Evolutionary conservation across 164 flowering plant species (phyloP), one percentile per base, ranked within the genome.

Genomic region (Vitis rupestris): DNA sequence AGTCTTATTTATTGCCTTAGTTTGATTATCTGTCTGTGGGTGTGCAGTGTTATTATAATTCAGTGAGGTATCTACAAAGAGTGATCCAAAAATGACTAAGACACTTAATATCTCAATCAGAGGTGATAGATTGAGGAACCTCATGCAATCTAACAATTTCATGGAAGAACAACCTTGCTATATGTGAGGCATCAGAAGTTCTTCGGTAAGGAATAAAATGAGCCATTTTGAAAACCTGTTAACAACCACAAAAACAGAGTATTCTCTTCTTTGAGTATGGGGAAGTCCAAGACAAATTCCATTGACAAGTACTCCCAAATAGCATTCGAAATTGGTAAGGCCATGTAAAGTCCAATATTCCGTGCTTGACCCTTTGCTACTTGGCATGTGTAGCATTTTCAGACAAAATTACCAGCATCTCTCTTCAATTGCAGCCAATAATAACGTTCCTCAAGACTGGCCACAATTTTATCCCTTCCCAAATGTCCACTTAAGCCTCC

Each of bases 211-310:
- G 56, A 47, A 64, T 23, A 31, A 71, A 71, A 14, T 71, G 63
- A 4, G 50, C 68, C 78, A 66, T 37, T 60, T 50, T 10, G 69
- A 74, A 49, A 69, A 70, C 10, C 61, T 44, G 50, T 74, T 70
- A 13, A 74, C 76, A 53, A 64, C 70, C 6, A 74, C 66, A 60
- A 74, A 69, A 23, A 74, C 54, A 3, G 53, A 69, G 52, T 74
- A 68, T 5, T 56, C 9, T 3, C 69, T 65, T 3, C 73, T 57
- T 30, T 64, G 65, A 3, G 69, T 69, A 10, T 57, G 65, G 16
- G 67, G 58, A 4, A 63, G 31, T 0, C 77, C 69, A 74, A 47
- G 4, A 70, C 72, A 61, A 74, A 69, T 31, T 74, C 77, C 77
- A 70, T 64, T 7, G 54, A 30, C 4, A 74, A 8, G 54, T 74